phyloP scores from a whole-genome alignment of 257 asterid genomes.

The Prunella vulgaris region DNA sequence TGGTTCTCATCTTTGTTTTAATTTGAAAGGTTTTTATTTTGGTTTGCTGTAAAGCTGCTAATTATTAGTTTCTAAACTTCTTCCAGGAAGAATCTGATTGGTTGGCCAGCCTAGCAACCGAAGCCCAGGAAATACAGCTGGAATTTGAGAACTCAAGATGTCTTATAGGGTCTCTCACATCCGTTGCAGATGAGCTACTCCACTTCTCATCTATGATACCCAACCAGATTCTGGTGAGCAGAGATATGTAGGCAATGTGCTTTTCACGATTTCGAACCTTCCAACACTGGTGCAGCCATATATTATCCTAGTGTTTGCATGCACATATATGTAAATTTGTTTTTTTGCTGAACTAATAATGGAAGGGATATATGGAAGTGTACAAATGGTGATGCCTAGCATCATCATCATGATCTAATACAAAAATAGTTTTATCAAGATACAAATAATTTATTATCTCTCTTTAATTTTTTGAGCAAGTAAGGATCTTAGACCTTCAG shows the following conservation, averaged over 20 bases:
- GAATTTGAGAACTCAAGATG: slow-evolving; percentile 60
- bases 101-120: slow-evolving; percentile 38
- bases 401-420: neutral
- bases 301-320: neutral
- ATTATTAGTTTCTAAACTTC: slow-evolving; percentile 21
- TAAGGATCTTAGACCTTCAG: slow-evolving; percentile 63
- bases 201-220: slow-evolving; percentile 36
- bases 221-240: slow-evolving; percentile 51
- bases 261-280: neutral
- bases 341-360: neutral
- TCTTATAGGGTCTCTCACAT: slow-evolving; percentile 37
- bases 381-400: neutral
- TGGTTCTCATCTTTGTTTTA: slow-evolving; percentile 9
- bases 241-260: slow-evolving; percentile 16
- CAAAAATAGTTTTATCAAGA: neutral
- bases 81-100: slow-evolving; percentile 61
- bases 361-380: neutral
- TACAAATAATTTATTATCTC: neutral
- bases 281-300: neutral
- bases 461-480: neutral
- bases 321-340: neutral
- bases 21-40: neutral
- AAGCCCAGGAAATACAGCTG: slow-evolving; percentile 47
- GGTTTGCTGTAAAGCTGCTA: neutral
- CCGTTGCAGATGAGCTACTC: slow-evolving; percentile 56